Conservation (phyloP, 345 rosid species). For the Bruguiera gymnorhiza region DNA sequence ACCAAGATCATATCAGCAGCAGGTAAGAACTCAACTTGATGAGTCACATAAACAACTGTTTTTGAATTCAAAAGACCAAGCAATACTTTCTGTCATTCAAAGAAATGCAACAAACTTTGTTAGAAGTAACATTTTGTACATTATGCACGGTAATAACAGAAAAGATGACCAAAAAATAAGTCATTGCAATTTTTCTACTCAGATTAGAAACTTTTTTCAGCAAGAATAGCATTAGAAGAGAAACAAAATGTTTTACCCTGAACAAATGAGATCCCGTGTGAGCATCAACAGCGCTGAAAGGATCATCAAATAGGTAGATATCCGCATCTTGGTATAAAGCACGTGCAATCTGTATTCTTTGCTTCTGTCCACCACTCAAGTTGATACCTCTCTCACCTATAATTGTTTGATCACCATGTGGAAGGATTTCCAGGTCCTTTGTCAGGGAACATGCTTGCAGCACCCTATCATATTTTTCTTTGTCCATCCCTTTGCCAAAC, state of each 20-base stretch:
- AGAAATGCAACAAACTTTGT: not conserved
- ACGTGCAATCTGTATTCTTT: slow-evolving; percentile 42
- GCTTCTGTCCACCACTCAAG: slow-evolving; percentile 46
- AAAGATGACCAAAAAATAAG: not conserved
- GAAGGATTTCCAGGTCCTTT: slow-evolving; percentile 34
- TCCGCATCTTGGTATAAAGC: slow-evolving; percentile 45
- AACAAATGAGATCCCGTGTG: slow-evolving; percentile 39
- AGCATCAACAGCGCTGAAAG: slow-evolving; percentile 47
- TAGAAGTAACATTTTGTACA: not conserved
- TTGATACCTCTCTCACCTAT: slow-evolving; percentile 52
- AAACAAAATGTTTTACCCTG: slow-evolving; percentile 11
- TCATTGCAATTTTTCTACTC: not conserved
- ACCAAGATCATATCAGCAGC: slow-evolving; percentile 69
- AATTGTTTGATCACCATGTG: slow-evolving; percentile 43
- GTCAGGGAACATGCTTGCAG: slow-evolving; percentile 35
- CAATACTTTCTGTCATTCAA: slow-evolving; percentile 46
- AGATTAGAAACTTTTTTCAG: not conserved
- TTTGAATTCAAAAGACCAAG: slow-evolving; percentile 45
- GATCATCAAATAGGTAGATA: slow-evolving; percentile 45
- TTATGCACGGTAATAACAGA: not conserved
- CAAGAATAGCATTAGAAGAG: not conserved
- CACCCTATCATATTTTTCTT: slow-evolving; percentile 25
- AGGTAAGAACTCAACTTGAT: slow-evolving; percentile 59
- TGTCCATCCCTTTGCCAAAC: slow-evolving; percentile 30
- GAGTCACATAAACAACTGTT: slow-evolving; percentile 64